These are phyloP conservation scores for Oropetium thomaeum DNA, from an alignment of 176 grass and related monocot species.

Conservation along the genomic window DNA sequence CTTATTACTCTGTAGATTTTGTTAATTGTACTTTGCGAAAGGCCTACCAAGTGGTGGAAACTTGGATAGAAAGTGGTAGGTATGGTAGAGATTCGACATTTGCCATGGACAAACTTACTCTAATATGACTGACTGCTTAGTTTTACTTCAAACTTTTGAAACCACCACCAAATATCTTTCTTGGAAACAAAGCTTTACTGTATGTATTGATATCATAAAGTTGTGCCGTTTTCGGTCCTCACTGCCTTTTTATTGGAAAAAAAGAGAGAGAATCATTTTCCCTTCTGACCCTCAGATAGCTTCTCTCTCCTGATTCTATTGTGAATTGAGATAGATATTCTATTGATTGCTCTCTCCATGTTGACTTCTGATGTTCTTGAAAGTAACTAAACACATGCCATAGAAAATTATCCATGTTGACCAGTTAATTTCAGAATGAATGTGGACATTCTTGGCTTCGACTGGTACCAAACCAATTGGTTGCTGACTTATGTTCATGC, in stretches of 20 bases:
- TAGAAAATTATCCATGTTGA: not conserved
- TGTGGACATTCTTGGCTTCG: not conserved
- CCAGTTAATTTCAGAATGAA: not conserved
- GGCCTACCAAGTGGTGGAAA: not conserved
- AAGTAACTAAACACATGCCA: not conserved
- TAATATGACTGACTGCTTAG: not conserved
- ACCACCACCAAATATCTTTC: not conserved
- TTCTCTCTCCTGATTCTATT: not conserved
- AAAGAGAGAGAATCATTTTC: not conserved
- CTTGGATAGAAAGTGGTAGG: not conserved
- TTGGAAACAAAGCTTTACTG: not conserved
- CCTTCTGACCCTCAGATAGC: not conserved
- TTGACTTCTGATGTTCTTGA: not conserved
- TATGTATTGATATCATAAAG: not conserved
- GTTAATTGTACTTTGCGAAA: not conserved
- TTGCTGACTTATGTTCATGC: not conserved
- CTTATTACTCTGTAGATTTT: slow-evolving; percentile 8
- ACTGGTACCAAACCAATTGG: not conserved
- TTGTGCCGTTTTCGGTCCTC: not conserved
- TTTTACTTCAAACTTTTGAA: not conserved
- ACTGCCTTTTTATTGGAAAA: not conserved
- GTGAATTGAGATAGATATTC: not conserved
- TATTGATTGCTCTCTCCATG: not conserved
- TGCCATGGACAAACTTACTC: not conserved
- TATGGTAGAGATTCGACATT: not conserved